phyloP scores from a whole-genome alignment of 257 asterid genomes.

The Solanum sejunctum region DNA sequence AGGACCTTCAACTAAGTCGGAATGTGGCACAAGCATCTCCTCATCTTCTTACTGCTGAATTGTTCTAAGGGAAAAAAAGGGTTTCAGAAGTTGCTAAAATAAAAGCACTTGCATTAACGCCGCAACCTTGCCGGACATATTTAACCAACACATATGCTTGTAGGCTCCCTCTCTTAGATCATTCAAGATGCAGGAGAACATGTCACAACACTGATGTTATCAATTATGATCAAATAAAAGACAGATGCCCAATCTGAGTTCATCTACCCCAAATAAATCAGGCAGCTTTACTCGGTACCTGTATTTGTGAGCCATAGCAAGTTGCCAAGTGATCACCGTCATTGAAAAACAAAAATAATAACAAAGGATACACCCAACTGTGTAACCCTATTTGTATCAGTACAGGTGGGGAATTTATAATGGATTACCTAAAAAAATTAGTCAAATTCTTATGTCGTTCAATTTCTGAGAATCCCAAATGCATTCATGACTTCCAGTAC shows the following conservation, averaged over 20 bases:
- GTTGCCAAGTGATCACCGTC: background rate
- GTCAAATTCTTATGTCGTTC: too few species aligned
- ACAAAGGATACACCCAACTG: too few species aligned
- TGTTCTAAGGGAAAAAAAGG: background rate
- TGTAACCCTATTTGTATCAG: too few species aligned
- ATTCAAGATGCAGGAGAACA: background rate
- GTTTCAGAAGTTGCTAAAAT: background rate
- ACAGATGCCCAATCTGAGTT: background rate
- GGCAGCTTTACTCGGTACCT: background rate
- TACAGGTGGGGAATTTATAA: too few species aligned
- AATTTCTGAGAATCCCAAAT: background rate
- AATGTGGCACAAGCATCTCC: slow-evolving; percentile 85
- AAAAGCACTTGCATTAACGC: too few species aligned
- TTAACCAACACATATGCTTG: background rate
- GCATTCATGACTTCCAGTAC: background rate
- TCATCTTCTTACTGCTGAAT: slow-evolving; percentile 76
- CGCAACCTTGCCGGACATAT: background rate
- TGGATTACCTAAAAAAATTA: too few species aligned
- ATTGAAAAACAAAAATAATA: background rate
- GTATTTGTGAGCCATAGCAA: background rate
- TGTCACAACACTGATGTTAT: background rate
- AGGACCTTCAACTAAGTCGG: slow-evolving; percentile 77
- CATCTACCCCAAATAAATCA: background rate
- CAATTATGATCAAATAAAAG: background rate
- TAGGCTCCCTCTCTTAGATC: background rate